Evolutionary conservation across 495 filamentous ascomycete species (phyloP).

Genomic region (Aspergillus hancockii): DNA sequence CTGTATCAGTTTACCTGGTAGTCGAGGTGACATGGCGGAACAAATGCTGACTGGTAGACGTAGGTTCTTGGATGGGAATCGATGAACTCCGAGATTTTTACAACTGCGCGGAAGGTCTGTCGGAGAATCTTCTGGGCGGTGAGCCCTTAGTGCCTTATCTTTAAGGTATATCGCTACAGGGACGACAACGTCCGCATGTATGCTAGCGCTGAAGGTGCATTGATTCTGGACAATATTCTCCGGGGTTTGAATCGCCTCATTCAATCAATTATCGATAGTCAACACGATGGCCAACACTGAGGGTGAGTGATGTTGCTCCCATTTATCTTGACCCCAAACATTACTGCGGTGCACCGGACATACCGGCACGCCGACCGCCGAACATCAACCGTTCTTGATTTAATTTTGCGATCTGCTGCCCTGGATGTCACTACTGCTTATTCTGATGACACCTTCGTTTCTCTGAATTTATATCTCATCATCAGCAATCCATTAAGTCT

Average conservation of each 20-base stretch:
- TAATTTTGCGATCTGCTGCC: constrained; percentile 3
- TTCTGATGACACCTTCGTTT: not conserved
- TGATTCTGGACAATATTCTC: not conserved
- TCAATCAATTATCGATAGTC: not conserved
- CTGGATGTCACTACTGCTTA: not conserved
- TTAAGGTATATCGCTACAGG: not conserved
- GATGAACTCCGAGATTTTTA: constrained; percentile 27
- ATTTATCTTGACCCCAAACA: not conserved
- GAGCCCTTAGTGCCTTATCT: not conserved
- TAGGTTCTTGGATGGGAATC: constrained; percentile 13
- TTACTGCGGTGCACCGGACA: not conserved
- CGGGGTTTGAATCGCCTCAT: not conserved
- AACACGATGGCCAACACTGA: not conserved
- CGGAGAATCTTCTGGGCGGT: not conserved
- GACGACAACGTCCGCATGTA: not conserved
- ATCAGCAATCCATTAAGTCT: not conserved
- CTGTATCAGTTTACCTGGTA: constrained; percentile 37
- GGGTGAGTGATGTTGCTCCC: not conserved
- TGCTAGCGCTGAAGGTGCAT: not conserved
- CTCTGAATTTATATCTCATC: not conserved
- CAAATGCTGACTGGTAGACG: constrained; percentile 8
- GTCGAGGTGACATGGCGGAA: constrained; percentile 38
- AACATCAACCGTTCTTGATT: not conserved
- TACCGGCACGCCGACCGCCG: constrained; percentile 13
- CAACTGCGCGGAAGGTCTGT: not conserved